phyloP scores from a whole-genome alignment of 2,329 filamentous ascomycete species.

The Lachnellula suecica region DNA sequence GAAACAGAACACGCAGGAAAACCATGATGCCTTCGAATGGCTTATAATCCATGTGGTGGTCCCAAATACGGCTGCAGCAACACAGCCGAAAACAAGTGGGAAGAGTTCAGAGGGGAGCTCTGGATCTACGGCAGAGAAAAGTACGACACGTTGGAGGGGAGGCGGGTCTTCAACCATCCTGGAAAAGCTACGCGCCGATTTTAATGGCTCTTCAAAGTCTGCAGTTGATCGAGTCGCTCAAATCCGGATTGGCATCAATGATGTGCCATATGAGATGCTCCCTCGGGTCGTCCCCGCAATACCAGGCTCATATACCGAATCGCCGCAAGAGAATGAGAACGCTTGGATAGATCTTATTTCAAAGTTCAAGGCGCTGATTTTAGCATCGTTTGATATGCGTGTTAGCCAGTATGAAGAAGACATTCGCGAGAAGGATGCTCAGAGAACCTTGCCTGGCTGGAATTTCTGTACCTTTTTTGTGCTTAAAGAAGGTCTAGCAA shows the following conservation, averaged over 20 bases:
- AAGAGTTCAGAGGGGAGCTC: constrained; percentile 50
- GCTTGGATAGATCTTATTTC: constrained; percentile 82
- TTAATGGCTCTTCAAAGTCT: constrained; percentile 74
- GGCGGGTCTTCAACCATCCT: constrained; percentile 77
- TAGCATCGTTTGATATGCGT: constrained; percentile 85
- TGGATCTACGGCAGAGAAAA: constrained; percentile 61
- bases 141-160: constrained; percentile 73
- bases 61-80: constrained; percentile 78
- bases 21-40: constrained; percentile 97
- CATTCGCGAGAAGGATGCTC: constrained; percentile 88
- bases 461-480: constrained; percentile 99
- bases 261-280: constrained; percentile 64
- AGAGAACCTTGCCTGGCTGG: constrained; percentile 87
- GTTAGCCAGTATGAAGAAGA: constrained; percentile 97
- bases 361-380: constrained; percentile 84
- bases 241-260: constrained; percentile 73
- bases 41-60: constrained; percentile 89
- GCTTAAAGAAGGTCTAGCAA: constrained; percentile 88
- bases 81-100: constrained; percentile 67
- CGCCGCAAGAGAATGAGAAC: constrained; percentile 72
- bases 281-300: constrained; percentile 63
- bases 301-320: constrained; percentile 66
- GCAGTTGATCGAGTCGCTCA: constrained; percentile 79
- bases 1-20: constrained; percentile 71
- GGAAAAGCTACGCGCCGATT: constrained; percentile 88